Evolutionary conservation across 2,329 filamentous ascomycete genomes (phyloP).

Genomic region (Colletotrichum sansevieriae): DNA sequence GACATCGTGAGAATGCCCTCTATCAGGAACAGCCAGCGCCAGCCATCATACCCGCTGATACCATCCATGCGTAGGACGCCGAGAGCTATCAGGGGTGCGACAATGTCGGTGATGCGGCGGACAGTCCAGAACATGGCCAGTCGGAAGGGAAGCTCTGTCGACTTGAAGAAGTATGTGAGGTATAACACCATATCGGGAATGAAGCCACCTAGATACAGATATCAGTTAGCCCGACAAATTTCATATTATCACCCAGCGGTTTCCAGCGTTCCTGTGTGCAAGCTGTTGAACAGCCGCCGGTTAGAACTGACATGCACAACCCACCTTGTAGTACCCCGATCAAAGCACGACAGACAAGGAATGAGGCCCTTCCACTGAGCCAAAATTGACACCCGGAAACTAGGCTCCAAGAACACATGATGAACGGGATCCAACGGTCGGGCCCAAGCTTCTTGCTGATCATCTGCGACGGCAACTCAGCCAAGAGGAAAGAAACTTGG

Average conservation of each 20-base stretch:
- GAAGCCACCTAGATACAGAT: constrained; percentile 49
- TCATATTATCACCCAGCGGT: no score
- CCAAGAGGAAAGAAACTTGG: constrained; percentile 64
- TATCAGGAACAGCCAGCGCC: constrained; percentile 44
- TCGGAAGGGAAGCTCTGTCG: constrained; percentile 45
- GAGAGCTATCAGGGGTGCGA: constrained; percentile 47
- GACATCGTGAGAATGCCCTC: constrained; percentile 43
- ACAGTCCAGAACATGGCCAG: constrained; percentile 47
- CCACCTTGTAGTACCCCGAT: constrained; percentile 57
- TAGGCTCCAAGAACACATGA: constrained; percentile 44
- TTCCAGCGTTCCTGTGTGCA: no score
- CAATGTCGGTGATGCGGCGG: constrained; percentile 45
- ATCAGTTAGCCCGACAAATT: no score
- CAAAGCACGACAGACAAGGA: constrained; percentile 54
- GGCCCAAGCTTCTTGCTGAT: constrained; percentile 64
- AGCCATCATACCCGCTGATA: constrained; percentile 44
- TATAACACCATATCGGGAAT: constrained; percentile 51
- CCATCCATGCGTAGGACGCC: constrained; percentile 48
- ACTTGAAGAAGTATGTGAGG: constrained; percentile 48
- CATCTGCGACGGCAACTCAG: constrained; percentile 73
- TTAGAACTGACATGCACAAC: no score
- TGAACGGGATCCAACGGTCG: constrained; percentile 50
- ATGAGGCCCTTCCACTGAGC: constrained; percentile 54
- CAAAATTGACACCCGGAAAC: constrained; percentile 46
- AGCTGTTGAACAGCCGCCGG: no score